A percentile compares a stretch with the other conserved stretches of the same genome.
These are phyloP conservation scores for Aspergillus transmontanensis DNA, from an alignment of 2,329 filamentous ascomycete species.

Conservation along the genomic window DNA sequence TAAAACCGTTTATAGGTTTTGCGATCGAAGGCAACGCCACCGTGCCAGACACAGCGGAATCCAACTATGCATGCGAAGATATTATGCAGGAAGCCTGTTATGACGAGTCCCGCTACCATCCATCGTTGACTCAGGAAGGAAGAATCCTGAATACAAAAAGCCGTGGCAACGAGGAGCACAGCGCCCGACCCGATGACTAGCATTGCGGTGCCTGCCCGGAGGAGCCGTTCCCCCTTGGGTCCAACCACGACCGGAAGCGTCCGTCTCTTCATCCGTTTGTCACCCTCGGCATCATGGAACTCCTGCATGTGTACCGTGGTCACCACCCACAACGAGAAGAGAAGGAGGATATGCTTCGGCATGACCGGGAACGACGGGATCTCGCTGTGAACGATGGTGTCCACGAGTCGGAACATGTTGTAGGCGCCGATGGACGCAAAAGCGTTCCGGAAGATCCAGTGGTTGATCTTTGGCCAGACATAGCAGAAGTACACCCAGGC, in stretches of 20 bases:
- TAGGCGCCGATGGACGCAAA: slow-evolving; percentile 11
- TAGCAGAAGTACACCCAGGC: slow-evolving; percentile 10
- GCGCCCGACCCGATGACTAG: background rate
- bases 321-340: slow-evolving; percentile 5
- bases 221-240: background rate
- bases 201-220: background rate
- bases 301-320: slow-evolving; percentile 14
- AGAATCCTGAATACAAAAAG: background rate
- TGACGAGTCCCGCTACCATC: background rate
- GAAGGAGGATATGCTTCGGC: background rate
- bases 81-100: background rate
- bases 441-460: slow-evolving; percentile 12
- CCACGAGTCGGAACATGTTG: slow-evolving; percentile 11
- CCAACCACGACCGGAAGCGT: slow-evolving; percentile 11
- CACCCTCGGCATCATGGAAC: slow-evolving; percentile 17
- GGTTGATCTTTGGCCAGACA: slow-evolving; percentile 11
- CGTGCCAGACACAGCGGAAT: slow-evolving; percentile 1
- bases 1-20: slow-evolving; percentile 12
- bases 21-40: slow-evolving; percentile 6
- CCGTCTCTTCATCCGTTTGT: slow-evolving; percentile 1
- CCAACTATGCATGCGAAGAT: background rate
- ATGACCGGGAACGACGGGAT: slow-evolving; percentile 1
- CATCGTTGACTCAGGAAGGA: background rate
- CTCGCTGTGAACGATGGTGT: slow-evolving; percentile 2
- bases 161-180: background rate